phyloP scores from a whole-genome alignment of 805 yeast genomes.

The Suhomyces faveliae region DNA sequence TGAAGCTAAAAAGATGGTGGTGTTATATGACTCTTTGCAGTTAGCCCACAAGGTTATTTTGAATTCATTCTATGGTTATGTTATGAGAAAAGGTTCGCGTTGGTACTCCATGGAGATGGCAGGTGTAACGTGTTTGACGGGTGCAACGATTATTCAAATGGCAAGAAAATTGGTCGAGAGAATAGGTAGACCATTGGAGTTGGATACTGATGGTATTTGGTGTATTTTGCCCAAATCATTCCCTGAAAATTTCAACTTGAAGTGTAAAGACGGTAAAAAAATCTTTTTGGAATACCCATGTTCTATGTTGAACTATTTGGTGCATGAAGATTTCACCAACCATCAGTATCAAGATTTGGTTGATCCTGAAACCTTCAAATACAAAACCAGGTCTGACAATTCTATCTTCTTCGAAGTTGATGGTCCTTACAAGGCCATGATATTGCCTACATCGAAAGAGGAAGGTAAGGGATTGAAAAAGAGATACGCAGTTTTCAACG shows the following conservation, averaged over 20 bases:
- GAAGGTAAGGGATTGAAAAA: constrained; percentile 97
- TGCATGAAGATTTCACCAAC: constrained; percentile 87
- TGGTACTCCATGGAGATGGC: constrained; percentile 99
- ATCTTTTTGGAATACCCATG: constrained; percentile 87
- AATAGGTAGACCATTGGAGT: constrained; percentile 90
- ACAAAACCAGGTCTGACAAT: constrained; percentile 81
- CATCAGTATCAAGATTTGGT: constrained; percentile 88
- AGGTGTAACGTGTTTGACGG: constrained; percentile 96
- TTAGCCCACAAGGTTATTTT: constrained; percentile 95
- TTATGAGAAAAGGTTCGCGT: constrained; percentile 97
- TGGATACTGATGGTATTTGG: constrained; percentile 99
- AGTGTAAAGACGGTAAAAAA: constrained; percentile 73
- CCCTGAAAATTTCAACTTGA: constrained; percentile 82
- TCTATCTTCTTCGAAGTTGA: constrained; percentile 97
- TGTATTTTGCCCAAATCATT: constrained; percentile 91
- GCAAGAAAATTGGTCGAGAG: constrained; percentile 90
- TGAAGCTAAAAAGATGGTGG: constrained; percentile 92
- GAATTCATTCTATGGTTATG: constrained; percentile 96
- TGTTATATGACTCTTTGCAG: constrained; percentile 91
- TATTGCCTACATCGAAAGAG: constrained; percentile 93
- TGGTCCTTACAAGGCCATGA: constrained; percentile 98
- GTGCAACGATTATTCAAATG: constrained; percentile 97
- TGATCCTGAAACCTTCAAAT: constrained; percentile 65
- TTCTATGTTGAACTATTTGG: constrained; percentile 90
- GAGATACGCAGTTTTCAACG: constrained; percentile 94